Base-by-base conservation (phyloP, 2,329 filamentous ascomycete genomes). In the Dothideomycetes sp. region DNA sequence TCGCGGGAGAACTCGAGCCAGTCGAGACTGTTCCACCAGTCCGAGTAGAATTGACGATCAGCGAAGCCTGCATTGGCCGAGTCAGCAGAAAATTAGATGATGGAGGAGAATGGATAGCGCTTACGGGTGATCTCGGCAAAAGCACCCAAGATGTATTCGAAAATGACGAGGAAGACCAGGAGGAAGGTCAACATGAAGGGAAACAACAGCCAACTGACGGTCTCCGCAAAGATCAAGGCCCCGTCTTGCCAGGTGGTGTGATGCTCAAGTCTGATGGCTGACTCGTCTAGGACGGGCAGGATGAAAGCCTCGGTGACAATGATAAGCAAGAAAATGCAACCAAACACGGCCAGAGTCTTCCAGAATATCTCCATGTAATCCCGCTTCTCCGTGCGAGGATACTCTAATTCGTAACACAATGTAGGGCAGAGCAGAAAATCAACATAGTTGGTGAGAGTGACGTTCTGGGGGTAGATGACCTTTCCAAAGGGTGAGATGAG, bases 101-200 rank as follows among this genome's bases (percentile, higher is more conserved):
- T 12, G 19, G 16, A 15, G n/a, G 9, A 16, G 5, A n/a, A n/a
- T n/a, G n/a, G n/a, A n/a, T n/a, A 31, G 27, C 15, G 52, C 59
- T 53, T 53, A 64, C 63, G 74, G 14, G 88, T 94, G 49, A 96
- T 84, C 60, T 98, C 91, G 11, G 88, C 91, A 54, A 93, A 94
- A 35, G 88, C 88, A 42, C 89, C 91, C 24, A 96, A 76, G 9
- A 94, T 75, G 61, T 96, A 98, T 61, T 98, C 91, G 60, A 96
- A 98, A 53, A 96, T 96, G 60, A 95, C 87, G 43, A 98, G 78
- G 67, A 98, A 98, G 40, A 96, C 88, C 35, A 96, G 77, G 4
- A 96, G 69, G 59, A 96, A 93, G 3, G 81, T 94, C 45, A 96
- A 73, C 85, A 95, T 95, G 61, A 96, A 98, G 3, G 91, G 91